These are phyloP conservation scores for Saccharomyces hybrid DNA, from an alignment of 1,139 yeast species.

Conservation along the genomic window DNA sequence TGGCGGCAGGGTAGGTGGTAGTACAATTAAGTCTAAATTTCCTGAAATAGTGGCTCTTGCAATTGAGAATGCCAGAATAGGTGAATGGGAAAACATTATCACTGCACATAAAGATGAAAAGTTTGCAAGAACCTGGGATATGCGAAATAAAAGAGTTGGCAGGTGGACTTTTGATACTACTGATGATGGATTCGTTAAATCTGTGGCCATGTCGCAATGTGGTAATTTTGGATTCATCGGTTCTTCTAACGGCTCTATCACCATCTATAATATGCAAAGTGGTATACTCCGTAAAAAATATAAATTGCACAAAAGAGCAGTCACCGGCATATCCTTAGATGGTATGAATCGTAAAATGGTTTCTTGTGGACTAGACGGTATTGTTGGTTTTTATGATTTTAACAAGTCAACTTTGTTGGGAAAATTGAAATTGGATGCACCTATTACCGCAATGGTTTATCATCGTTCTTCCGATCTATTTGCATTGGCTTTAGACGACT, in stretches of 20 bases:
- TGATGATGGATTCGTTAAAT: constrained; percentile 75
- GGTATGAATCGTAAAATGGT: constrained; percentile 86
- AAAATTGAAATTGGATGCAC: constrained; percentile 61
- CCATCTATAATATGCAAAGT: constrained; percentile 84
- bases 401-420: constrained; percentile 63
- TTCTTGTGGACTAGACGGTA: constrained; percentile 82
- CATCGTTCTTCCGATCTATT: constrained; percentile 78
- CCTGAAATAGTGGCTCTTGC: constrained; percentile 72
- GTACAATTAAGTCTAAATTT: constrained; percentile 45
- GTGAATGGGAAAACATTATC: constrained; percentile 93
- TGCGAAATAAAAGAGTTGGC: constrained; percentile 77
- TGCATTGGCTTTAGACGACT: constrained; percentile 81
- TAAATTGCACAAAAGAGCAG: constrained; percentile 65
- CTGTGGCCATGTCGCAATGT: constrained; percentile 80
- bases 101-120: constrained; percentile 83
- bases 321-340: constrained; percentile 85
- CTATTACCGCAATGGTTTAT: constrained; percentile 68
- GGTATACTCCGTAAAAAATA: constrained; percentile 64
- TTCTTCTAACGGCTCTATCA: constrained; percentile 84
- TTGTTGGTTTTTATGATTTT: constrained; percentile 83
- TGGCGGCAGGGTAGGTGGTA: constrained; percentile 56
- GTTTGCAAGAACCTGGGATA: constrained; percentile 89
- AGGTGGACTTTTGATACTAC: constrained; percentile 59
- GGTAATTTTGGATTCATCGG: constrained; percentile 95
- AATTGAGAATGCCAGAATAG: constrained; percentile 68